Evolutionary conservation across 352 stramenopile genomes (phyloP), one percentile per base, ranked within the genome.

Genomic region (Phytopythium cucurbitacearum): DNA sequence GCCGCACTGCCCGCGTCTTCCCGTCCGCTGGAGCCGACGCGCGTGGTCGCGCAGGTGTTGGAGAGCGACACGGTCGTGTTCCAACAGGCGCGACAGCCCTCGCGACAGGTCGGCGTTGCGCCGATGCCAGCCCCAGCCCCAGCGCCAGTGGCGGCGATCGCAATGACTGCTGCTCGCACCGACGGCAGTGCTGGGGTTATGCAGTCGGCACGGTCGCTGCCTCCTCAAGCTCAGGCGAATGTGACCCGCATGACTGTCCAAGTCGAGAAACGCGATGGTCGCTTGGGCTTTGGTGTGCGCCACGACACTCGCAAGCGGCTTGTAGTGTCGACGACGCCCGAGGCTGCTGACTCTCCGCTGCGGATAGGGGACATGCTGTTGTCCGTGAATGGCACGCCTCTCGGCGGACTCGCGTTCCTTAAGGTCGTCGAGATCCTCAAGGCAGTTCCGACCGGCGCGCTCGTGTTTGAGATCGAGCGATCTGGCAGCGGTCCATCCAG

Each of bases 201-300:
- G 13, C 9, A 43, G 15, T 16, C 4, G 36, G 55, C 8, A 41
- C 48, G 36, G 51, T 28, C 21, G 21, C 21, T 28, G 21, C 21
- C 21, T 28, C 21, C 21, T 28, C 21, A 28, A 28, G 21, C 21
- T 28, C 21, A 28, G 21, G 21, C 21, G 21, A 28, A 28, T 2
- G 21, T 59, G n/a, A 33, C 47, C 9, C 67, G 57, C 13, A 47
- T 89, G 52, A 80, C 52, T 4, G 59, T 91, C 9, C 53, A 60
- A 15, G 62, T 88, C 6, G 55, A 56, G 42, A 89, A 87, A 43
- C 45, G 79, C 39, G 76, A 74, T 3, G 64, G 84, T 48, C 76
- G 64, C 43, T 60, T 91, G 45, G 77, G 80, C 32, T 91, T 89
- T 56, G 76, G 77, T 3, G 83, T 89, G 57, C 73, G 78, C 44